Evolutionary conservation across 495 filamentous ascomycete species (phyloP), one percentile per base, ranked within the genome.

Genomic region (Hyaloscypha variabilis): DNA sequence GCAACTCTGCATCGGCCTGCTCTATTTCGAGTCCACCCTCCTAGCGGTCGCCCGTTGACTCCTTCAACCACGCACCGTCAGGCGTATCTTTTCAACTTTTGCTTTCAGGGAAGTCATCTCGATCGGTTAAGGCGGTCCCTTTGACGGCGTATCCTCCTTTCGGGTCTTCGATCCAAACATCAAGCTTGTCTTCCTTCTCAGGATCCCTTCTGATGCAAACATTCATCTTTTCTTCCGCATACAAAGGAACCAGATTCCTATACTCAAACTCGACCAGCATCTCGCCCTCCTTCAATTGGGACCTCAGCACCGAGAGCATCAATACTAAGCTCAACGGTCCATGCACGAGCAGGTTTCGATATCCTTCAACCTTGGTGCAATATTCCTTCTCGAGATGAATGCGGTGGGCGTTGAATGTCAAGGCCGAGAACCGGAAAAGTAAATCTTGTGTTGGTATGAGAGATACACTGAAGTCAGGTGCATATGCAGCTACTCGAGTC

Each of bases 391-490:
- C 91, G n/a, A 95, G 81, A 70, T 97, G 93, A 63, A 96, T 96
- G 6, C 81, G 77, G 72, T 96, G 93, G 6, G 91, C 90, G 74
- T 97, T 97, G 82, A 90, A 92, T 6, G 89, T 92, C 21, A 97
- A 82, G 0, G 91, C 91, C 30, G 88, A 91, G 77, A 90, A 96
- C n/a, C 91, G 87, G 76, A 93, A 94, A 30, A 97, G 83, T 0
- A 74, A 59, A 26, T 66, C 42, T 24, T 53, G 54, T 21, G 67
- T 70, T 21, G 70, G 70, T 26, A 59, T 73, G 4, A 69, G 42
- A 19, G 46, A 1, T 13, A 74, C 58, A 26, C 50, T 58, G 52
- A 62, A 70, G 36, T 69, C 69, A 19, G 59, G 58, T 29, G n/a
- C 25, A 54, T 55, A 3, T 8, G 34, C 11, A 6, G 58, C 62